phyloP scores from a whole-genome alignment of 2,329 filamentous ascomycete genomes.

The Onygenales sp. region DNA sequence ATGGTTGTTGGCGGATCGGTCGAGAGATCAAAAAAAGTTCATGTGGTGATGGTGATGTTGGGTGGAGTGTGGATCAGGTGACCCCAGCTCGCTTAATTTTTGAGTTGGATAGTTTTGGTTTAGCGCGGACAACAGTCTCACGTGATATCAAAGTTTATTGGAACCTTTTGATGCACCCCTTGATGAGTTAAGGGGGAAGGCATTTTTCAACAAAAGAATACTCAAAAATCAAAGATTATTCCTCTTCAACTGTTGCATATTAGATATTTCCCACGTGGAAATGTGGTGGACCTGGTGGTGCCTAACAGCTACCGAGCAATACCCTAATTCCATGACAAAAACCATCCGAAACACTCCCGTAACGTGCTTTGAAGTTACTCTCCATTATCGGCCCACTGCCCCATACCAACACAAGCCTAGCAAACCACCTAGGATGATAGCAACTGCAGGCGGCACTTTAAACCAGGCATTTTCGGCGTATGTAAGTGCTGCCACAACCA shows the following conservation, averaged over 20 bases:
- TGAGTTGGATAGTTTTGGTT: background rate
- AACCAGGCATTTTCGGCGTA: constrained; percentile 44
- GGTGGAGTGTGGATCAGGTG: constrained; percentile 8
- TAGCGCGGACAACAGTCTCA: background rate
- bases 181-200: background rate
- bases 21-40: background rate
- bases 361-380: background rate
- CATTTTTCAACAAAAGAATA: too few species aligned
- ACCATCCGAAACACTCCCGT: too few species aligned
- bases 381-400: constrained; percentile 23
- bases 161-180: background rate
- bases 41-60: background rate
- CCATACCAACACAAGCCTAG: constrained; percentile 41
- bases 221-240: too few species aligned
- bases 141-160: background rate
- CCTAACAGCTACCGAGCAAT: too few species aligned
- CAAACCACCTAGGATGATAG: constrained; percentile 39
- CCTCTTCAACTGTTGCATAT: too few species aligned
- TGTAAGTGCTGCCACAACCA: constrained; percentile 46
- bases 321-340: background rate
- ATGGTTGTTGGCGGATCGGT: background rate
- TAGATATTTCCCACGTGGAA: too few species aligned
- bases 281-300: too few species aligned
- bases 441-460: constrained; percentile 31
- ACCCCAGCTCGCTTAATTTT: background rate